phyloP scores from a whole-genome alignment of 2,329 filamentous ascomycete genomes.

The Ophiostoma himal-ulmi region DNA sequence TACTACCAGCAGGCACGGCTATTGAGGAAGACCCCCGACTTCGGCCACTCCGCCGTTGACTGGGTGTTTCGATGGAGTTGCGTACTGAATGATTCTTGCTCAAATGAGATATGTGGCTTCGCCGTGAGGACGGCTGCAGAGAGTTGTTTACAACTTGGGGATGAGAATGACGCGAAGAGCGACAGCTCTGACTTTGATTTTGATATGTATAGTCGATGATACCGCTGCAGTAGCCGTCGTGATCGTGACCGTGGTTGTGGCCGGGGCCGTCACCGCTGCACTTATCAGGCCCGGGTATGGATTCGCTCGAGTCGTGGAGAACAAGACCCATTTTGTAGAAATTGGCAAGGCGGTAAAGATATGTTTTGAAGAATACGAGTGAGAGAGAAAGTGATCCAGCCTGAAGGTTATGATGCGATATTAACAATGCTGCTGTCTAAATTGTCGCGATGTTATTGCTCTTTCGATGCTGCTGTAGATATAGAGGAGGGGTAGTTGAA shows the following conservation, averaged over 20 bases:
- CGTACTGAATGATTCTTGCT: neutral
- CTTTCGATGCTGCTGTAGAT: neutral
- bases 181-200: neutral
- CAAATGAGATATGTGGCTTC: neutral
- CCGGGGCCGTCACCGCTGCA: constrained; percentile 5
- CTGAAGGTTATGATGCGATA: neutral
- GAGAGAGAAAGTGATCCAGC: too few relatives aligned
- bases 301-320: neutral
- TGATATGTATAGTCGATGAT: neutral
- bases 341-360: neutral
- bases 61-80: neutral
- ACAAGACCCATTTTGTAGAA: neutral
- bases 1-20: neutral
- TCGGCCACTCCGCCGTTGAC: neutral
- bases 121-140: neutral
- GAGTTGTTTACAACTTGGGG: neutral
- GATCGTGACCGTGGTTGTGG: neutral
- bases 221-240: neutral
- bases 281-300: neutral
- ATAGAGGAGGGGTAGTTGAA: neutral
- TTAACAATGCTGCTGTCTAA: neutral
- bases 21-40: neutral
- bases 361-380: neutral
- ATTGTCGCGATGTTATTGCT: neutral
- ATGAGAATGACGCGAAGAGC: neutral